Evolutionary conservation across 2,329 filamentous ascomycete genomes (phyloP).

Genomic region (Bipolaris sorokiniana): DNA sequence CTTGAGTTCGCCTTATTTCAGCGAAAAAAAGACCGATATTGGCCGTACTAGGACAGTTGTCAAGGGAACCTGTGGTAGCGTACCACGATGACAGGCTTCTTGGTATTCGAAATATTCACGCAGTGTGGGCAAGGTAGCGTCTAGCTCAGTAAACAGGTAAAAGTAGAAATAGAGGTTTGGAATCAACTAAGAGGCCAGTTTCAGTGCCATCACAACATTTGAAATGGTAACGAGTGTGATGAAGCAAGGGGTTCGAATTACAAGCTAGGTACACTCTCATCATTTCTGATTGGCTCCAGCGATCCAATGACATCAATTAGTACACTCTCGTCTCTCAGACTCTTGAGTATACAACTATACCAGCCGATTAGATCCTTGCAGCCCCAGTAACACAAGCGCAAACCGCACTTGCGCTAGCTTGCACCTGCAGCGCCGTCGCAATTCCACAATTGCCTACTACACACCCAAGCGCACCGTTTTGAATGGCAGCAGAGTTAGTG

Average conservation of each 20-base stretch:
- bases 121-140: too few species aligned
- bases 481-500: constrained; percentile 8
- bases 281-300: not conserved
- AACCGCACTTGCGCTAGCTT: constrained; percentile 15
- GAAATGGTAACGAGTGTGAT: too few species aligned
- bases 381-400: constrained; percentile 4
- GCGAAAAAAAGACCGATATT: not conserved
- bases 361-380: not conserved
- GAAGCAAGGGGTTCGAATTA: not conserved
- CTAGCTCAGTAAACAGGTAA: too few species aligned
- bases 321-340: not conserved
- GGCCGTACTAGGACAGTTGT: not conserved
- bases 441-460: constrained; percentile 12
- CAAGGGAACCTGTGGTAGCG: too few species aligned
- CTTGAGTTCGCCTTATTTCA: not conserved
- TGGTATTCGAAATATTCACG: too few species aligned
- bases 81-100: too few species aligned
- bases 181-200: too few species aligned
- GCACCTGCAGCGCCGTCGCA: constrained; percentile 9
- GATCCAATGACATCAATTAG: not conserved
- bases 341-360: not conserved
- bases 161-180: too few species aligned
- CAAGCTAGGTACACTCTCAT: not conserved
- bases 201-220: too few species aligned
- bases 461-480: constrained; percentile 8